Evolutionary conservation across 1,284 basidiomycete species (phyloP), one percentile per base, ranked within the genome.

Genomic region (Boletellus dicymbophilus): DNA sequence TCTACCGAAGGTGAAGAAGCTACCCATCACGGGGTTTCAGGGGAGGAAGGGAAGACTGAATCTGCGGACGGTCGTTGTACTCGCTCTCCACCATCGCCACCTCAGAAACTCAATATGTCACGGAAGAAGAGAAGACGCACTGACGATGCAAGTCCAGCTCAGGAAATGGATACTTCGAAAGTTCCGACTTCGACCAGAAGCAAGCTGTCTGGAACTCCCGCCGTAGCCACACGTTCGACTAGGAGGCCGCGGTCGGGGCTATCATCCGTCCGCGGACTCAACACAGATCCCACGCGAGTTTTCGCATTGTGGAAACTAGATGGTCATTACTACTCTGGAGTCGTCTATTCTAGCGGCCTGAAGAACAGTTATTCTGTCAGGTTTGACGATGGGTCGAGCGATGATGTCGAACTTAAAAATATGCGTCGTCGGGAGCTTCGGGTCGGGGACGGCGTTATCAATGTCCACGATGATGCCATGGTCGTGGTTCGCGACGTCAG

Each of bases 251-350:
- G 68, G 37, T 66, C 64, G 21, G 59, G 51, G 20, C 26, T 56
- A n/a, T 67, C 67, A 16, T 60, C 69, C 27, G 53, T 48, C 13
- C 63, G 60, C 20, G 51, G 53, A 26, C 37, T 46, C 33, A 31
- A 58, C 15, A 44, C 44, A 23, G 55, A 61, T n/a, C 55, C 62
- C 31, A 79, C 82, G 13, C 79, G 79, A 3, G 84, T 90, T 15
- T 83, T 88, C 56, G 88, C 84, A 2, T 60, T 84, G 11, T 89
- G 85, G 84, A 79, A 74, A 54, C 62, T 67, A 39, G 79, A 83
- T 49, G 77, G 75, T 2, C 73, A 78, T 53, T 90, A 78, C 65
- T 90, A 85, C 59, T 62, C 82, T 6, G 88, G 85, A 11, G 71
- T 69, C 23, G 72, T 88, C 8, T 58, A 80, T 51, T 70, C 74